Percentiles rank a stretch among this genome's conserved stretches.
Evolutionary conservation across 352 stramenopile genomes (phyloP).

Genomic region (Thalassiosira mediterranea): DNA sequence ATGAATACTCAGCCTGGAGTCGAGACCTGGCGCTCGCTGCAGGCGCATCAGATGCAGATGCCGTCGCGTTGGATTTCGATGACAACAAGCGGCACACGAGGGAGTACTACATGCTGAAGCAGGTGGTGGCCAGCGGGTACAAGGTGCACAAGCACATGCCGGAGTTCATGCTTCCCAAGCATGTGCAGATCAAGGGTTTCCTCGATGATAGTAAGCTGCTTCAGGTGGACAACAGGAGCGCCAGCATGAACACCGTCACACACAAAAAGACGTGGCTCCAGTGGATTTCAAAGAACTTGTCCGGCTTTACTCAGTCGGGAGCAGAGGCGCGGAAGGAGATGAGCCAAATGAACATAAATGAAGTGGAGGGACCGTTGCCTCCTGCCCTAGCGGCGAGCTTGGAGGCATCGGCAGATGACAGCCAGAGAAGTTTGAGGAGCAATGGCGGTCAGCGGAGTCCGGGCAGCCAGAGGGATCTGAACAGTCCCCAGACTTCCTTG

Average conservation of each 20-base stretch:
- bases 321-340: conserved; percentile 46
- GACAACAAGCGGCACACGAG: conserved; percentile 59
- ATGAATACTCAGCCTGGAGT: conserved; percentile 54
- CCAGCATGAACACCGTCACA: background rate
- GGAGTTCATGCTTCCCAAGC: conserved; percentile 56
- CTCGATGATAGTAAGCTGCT: conserved; percentile 41
- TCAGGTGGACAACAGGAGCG: conserved; percentile 2
- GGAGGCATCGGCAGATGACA: conserved; percentile 7
- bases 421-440: background rate
- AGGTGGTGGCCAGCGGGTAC: conserved; percentile 51
- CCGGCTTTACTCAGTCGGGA: conserved; percentile 3
- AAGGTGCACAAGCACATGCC: conserved; percentile 61
- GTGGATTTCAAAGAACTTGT: background rate
- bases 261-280: background rate
- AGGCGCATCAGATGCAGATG: conserved; percentile 47
- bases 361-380: conserved; percentile 32
- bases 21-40: conserved; percentile 51
- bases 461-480: background rate
- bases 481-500: background rate
- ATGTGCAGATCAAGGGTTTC: conserved; percentile 44
- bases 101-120: conserved; percentile 82
- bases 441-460: background rate
- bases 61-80: conserved; percentile 53
- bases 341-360: conserved; percentile 30
- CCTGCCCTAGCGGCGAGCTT: conserved; percentile 32